A percentile compares a stretch with the other conserved stretches of the same genome.
phyloP scores from a whole-genome alignment of 148 eudicot species.

The Camellia lanceoleosa region DNA sequence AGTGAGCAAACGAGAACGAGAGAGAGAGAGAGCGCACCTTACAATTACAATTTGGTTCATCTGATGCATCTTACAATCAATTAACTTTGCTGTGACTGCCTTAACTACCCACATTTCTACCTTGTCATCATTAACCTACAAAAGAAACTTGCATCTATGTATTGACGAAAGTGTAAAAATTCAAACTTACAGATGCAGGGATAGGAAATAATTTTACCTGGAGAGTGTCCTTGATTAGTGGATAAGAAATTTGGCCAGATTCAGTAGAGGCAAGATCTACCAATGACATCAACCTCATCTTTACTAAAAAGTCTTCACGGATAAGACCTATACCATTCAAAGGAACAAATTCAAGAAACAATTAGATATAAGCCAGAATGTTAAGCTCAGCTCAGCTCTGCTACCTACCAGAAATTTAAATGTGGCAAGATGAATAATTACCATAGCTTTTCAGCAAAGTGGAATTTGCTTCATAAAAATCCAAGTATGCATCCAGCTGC shows the following conservation, averaged over 20 bases:
- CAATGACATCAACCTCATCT: constrained; percentile 85
- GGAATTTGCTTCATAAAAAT: constrained; percentile 65
- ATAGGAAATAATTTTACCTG: constrained; percentile 35
- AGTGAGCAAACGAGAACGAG: too few species aligned
- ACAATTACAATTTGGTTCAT: constrained; percentile 76
- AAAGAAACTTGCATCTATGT: neutral
- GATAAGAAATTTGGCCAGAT: constrained; percentile 74
- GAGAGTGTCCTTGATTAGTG: constrained; percentile 71
- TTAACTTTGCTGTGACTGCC: constrained; percentile 75
- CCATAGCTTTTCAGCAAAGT: constrained; percentile 59
- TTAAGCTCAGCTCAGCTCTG: neutral
- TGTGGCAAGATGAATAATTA: constrained; percentile 21
- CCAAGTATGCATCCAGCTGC: constrained; percentile 71
- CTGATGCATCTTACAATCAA: constrained; percentile 93
- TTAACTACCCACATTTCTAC: constrained; percentile 89
- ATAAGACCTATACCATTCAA: constrained; percentile 59
- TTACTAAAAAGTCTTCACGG: constrained; percentile 80
- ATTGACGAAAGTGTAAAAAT: neutral
- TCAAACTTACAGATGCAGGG: neutral
- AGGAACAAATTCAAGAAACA: neutral
- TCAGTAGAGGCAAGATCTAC: constrained; percentile 71
- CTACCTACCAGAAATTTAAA: neutral
- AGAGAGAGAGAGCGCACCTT: constrained; percentile 37
- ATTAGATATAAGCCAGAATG: neutral
- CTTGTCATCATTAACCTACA: constrained; percentile 71